These are phyloP conservation scores for Dryas alaskensis DNA, from an alignment of 306 rosid genomes.

Conservation along the genomic window DNA sequence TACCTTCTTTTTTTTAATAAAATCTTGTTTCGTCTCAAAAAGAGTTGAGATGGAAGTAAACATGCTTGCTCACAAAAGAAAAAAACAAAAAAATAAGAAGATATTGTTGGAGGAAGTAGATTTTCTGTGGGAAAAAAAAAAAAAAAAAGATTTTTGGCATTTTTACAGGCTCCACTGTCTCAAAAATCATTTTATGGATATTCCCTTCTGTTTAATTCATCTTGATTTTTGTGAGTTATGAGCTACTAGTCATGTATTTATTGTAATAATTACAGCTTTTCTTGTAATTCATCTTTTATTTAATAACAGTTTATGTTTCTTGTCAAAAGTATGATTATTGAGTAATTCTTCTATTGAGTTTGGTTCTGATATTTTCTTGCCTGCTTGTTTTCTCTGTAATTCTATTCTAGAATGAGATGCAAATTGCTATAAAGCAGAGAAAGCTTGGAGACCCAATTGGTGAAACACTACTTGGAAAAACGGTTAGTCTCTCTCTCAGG, in stretches of 20 bases:
- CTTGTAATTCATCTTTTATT: background rate
- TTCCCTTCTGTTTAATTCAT: background rate
- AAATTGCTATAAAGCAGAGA: slow-evolving; percentile 54
- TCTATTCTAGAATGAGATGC: slow-evolving; percentile 65
- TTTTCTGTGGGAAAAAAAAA: no score
- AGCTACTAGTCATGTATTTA: background rate
- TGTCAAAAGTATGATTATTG: background rate
- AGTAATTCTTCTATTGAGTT: background rate
- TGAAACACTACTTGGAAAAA: slow-evolving; percentile 77
- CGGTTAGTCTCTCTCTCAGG: slow-evolving; percentile 49
- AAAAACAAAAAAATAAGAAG: no score
- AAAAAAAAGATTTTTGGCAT: background rate
- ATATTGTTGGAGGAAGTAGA: no score
- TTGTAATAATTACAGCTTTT: background rate
- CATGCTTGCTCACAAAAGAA: no score
- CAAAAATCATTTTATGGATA: background rate
- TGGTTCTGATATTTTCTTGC: background rate
- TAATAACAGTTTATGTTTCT: background rate
- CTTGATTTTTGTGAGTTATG: background rate
- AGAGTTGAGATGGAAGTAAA: no score
- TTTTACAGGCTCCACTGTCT: background rate
- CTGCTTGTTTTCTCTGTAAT: background rate
- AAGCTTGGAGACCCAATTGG: slow-evolving; percentile 76
- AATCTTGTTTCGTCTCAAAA: no score
- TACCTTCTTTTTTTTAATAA: no score